Conservation (phyloP, 2,329 filamentous ascomycete species). For the Cladosporium austrohemisphaericum region DNA sequence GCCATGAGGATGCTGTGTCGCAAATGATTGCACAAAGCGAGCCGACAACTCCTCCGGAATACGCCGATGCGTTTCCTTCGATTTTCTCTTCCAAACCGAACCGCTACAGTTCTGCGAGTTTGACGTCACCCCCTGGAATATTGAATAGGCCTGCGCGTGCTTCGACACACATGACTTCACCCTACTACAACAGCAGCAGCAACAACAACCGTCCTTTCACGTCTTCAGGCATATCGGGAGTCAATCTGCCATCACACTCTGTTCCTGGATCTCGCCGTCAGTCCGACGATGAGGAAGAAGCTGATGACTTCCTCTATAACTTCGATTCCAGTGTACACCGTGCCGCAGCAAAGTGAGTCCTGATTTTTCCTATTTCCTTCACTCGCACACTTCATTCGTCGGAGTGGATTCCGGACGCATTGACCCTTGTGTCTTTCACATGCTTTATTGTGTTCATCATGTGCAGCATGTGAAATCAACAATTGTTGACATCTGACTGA, state of each 20-base stretch:
- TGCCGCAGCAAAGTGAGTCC: conserved; percentile 73
- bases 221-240: too few relatives aligned
- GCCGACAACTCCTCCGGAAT: conserved; percentile 93
- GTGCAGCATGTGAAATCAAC: conserved; percentile 1
- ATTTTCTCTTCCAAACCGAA: conserved; percentile 75
- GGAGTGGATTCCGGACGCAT: background rate
- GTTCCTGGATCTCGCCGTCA: conserved; percentile 83
- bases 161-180: conserved; percentile 9
- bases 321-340: conserved; percentile 67
- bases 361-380: conserved; percentile 7
- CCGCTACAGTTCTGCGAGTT: conserved; percentile 82
- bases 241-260: conserved; percentile 74
- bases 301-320: conserved; percentile 55
- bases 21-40: conserved; percentile 70
- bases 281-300: conserved; percentile 82
- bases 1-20: conserved; percentile 75
- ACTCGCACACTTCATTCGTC: background rate
- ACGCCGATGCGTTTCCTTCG: conserved; percentile 69
- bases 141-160: conserved; percentile 51
- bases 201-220: conserved; percentile 64
- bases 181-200: conserved; percentile 67
- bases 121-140: conserved; percentile 66
- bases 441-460: background rate
- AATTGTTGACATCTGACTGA: background rate
- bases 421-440: background rate